These are phyloP conservation scores for Primulina tabacum DNA, from an alignment of 257 asterid genomes.

Conservation along the genomic window DNA sequence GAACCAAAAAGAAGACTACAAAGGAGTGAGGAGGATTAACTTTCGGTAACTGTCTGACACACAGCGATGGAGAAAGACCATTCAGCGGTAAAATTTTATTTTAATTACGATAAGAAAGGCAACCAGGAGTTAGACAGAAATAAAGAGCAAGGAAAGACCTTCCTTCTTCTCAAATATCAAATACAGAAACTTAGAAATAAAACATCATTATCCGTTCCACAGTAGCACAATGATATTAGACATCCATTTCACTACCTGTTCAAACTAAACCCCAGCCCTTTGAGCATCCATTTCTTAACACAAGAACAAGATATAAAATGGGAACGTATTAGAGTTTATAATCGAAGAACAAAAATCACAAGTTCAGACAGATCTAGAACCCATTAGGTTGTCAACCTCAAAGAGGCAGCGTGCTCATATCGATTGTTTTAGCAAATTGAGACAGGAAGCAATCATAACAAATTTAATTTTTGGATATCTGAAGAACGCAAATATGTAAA, in stretches of 20 bases:
- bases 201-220: not conserved
- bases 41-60: not conserved
- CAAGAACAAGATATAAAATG: slow-evolving; percentile 14
- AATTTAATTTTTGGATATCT: slow-evolving; percentile 14
- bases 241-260: slow-evolving; percentile 5
- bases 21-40: slow-evolving; percentile 17
- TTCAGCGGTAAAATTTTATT: no score
- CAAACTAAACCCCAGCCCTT: slow-evolving; percentile 17
- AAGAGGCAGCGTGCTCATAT: slow-evolving; percentile 18
- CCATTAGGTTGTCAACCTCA: slow-evolving; percentile 19
- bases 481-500: slow-evolving; percentile 11
- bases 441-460: slow-evolving; percentile 13
- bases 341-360: slow-evolving; percentile 8
- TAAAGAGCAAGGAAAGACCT: not conserved
- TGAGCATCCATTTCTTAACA: slow-evolving; percentile 20
- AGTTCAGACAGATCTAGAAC: slow-evolving; percentile 19
- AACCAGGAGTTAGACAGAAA: slow-evolving; percentile 15
- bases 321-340: not conserved
- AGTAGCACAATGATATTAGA: slow-evolving; percentile 8
- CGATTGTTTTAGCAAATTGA: slow-evolving; percentile 13
- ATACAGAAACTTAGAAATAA: not conserved
- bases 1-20: slow-evolving; percentile 16
- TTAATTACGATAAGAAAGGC: no score
- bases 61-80: no score
- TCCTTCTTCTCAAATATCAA: slow-evolving; percentile 16